Percentiles rank a stretch among this genome's conserved stretches.
These are phyloP conservation scores for Halenospora varia DNA, from an alignment of 495 filamentous ascomycete species.

Conservation along the genomic window DNA sequence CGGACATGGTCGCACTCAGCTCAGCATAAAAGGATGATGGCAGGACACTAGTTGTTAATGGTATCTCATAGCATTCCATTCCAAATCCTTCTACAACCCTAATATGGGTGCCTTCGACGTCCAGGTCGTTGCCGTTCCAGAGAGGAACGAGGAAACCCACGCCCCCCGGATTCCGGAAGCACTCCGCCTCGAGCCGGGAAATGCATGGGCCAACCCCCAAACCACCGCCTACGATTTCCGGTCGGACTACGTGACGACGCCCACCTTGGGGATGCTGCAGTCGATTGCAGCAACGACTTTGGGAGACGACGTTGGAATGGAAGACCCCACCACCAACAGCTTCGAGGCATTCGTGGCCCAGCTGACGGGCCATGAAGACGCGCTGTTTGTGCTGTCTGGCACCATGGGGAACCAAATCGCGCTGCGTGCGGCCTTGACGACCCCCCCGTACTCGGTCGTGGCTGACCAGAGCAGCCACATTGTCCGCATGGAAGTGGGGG, in stretches of 20 bases:
- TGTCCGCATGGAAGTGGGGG: constrained; percentile 65
- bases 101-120: too few species aligned
- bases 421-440: constrained; percentile 57
- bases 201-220: too few species aligned
- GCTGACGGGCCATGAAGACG: constrained; percentile 67
- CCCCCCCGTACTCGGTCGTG: constrained; percentile 65
- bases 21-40: too few species aligned
- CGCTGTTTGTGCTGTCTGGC: constrained; percentile 74
- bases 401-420: constrained; percentile 86
- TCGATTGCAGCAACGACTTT: constrained; percentile 53
- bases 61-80: too few species aligned
- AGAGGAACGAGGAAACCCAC: too few species aligned
- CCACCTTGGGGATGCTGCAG: constrained; percentile 72
- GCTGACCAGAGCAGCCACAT: constrained; percentile 64
- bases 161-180: too few species aligned
- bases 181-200: too few species aligned
- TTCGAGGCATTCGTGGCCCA: constrained; percentile 66
- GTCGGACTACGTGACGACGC: constrained; percentile 87
- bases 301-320: constrained; percentile 76
- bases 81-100: too few species aligned
- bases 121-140: too few species aligned
- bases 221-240: too few species aligned
- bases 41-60: too few species aligned
- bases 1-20: too few species aligned
- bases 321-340: constrained; percentile 70